These are phyloP conservation scores for Erysiphe pulchra DNA, from an alignment of 2,329 filamentous ascomycete genomes.

Conservation along the genomic window DNA sequence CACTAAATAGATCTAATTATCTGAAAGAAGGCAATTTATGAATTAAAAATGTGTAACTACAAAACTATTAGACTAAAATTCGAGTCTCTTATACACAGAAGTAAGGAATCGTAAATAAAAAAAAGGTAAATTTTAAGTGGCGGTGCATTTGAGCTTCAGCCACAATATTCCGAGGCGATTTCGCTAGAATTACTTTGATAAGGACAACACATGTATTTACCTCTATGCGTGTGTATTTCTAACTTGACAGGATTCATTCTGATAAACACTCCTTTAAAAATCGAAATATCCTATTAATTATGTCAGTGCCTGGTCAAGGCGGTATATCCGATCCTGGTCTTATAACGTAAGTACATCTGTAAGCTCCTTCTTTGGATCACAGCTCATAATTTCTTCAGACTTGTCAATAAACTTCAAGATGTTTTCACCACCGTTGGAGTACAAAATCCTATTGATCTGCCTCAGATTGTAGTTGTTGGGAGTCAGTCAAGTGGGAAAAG, in stretches of 20 bases:
- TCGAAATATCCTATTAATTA: slow-evolving; percentile 4
- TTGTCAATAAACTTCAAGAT: slow-evolving; percentile 98
- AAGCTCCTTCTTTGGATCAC: too few relatives aligned
- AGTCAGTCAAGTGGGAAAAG: slow-evolving; percentile 99
- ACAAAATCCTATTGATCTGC: slow-evolving; percentile 96
- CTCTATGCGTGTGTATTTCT: too few relatives aligned
- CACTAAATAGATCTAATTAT: too few relatives aligned
- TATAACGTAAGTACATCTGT: slow-evolving; percentile 28
- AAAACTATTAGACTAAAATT: too few relatives aligned
- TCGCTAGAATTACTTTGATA: not conserved
- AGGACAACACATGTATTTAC: too few relatives aligned
- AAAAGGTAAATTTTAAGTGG: not conserved
- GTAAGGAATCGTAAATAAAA: too few relatives aligned
- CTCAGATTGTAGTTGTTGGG: slow-evolving; percentile 93
- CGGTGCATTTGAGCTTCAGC: not conserved
- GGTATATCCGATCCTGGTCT: slow-evolving; percentile 41
- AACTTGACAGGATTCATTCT: too few relatives aligned
- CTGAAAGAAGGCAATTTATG: too few relatives aligned
- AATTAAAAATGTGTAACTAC: too few relatives aligned
- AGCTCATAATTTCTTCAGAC: slow-evolving; percentile 19
- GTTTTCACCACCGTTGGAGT: slow-evolving; percentile 96
- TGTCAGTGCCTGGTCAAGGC: slow-evolving; percentile 17
- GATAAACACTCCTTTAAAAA: too few relatives aligned
- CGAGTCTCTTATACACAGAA: too few relatives aligned
- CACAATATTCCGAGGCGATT: not conserved